Conservation (phyloP, 2,329 filamentous ascomycete genomes). For the Periglandula ipomoeae region DNA sequence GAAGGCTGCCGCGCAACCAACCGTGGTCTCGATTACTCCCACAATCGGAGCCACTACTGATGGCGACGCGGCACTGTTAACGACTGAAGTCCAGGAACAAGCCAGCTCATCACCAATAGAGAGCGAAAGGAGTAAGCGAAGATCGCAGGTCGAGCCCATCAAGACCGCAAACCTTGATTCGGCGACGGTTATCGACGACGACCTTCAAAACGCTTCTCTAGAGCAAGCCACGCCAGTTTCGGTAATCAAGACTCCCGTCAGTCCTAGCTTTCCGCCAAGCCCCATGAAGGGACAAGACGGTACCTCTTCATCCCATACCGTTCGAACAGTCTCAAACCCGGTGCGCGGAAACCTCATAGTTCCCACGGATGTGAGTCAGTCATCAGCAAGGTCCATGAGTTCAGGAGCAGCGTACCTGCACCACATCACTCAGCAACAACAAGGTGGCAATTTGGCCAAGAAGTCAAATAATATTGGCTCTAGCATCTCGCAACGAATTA, state of each 20-base stretch:
- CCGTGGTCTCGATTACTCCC: not conserved
- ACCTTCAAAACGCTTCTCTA: conserved; percentile 71
- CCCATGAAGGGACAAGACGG: conserved; percentile 8
- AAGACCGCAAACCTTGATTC: conserved; percentile 30
- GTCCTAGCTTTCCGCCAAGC: conserved; percentile 44
- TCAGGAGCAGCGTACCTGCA: conserved; percentile 48
- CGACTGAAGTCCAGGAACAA: conserved; percentile 13
- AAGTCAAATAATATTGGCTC: conserved; percentile 72
- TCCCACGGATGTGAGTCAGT: conserved; percentile 37
- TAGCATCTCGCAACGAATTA: conserved; percentile 89
- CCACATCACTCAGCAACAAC: conserved; percentile 42
- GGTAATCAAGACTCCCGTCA: conserved; percentile 76
- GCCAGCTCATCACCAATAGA: conserved; percentile 18
- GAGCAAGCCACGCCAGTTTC: conserved; percentile 75
- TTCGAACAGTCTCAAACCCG: conserved; percentile 40
- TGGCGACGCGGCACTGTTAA: not conserved
- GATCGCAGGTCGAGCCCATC: conserved; percentile 43
- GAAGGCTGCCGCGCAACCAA: conserved; percentile 11
- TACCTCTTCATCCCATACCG: conserved; percentile 16
- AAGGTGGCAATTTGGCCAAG: conserved; percentile 37
- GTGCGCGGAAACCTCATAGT: conserved; percentile 34
- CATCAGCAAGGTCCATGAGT: conserved; percentile 43
- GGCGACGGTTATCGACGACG: conserved; percentile 68
- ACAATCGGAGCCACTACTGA: not conserved
- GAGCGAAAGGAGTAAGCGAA: conserved; percentile 23